phyloP scores from a whole-genome alignment of 2,329 filamentous ascomycete species.

The Aphanocladium album region DNA sequence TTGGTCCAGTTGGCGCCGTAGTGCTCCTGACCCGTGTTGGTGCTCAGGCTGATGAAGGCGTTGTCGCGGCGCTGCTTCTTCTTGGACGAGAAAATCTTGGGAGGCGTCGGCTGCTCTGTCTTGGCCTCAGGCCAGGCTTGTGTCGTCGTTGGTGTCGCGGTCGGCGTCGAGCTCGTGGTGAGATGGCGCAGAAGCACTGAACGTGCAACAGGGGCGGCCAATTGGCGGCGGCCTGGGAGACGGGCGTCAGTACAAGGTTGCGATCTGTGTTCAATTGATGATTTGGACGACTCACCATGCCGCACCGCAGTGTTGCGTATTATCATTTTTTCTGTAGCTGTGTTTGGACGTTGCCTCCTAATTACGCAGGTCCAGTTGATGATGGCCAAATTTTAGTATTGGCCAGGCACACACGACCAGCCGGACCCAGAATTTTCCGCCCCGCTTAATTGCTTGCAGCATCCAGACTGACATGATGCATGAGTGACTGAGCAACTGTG shows the following conservation, averaged over 20 bases:
- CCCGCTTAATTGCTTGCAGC: slow-evolving; percentile 1
- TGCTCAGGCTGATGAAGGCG: slow-evolving; percentile 29
- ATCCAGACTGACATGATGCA: neutral
- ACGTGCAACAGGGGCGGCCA: slow-evolving; percentile 40
- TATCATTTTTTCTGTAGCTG: slow-evolving; percentile 42
- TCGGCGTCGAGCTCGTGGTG: slow-evolving; percentile 25
- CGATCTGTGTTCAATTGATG: neutral
- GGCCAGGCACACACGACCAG: neutral
- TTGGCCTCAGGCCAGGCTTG: slow-evolving; percentile 19
- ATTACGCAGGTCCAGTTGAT: neutral
- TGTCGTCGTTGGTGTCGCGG: slow-evolving; percentile 10
- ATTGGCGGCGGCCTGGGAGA: slow-evolving; percentile 45
- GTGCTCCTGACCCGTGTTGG: slow-evolving; percentile 19
- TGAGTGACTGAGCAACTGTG: neutral
- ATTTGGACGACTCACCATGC: slow-evolving; percentile 41
- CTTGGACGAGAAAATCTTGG: slow-evolving; percentile 22
- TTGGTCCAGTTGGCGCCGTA: slow-evolving; percentile 20
- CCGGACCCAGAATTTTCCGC: slow-evolving; percentile 16
- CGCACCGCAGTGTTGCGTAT: slow-evolving; percentile 49
- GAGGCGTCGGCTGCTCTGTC: slow-evolving; percentile 17
- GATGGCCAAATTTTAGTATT: slow-evolving; percentile 12
- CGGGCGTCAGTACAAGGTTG: slow-evolving; percentile 8
- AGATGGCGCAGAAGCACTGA: slow-evolving; percentile 27
- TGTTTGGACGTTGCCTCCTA: neutral
- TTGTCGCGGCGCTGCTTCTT: slow-evolving; percentile 31